Evolutionary conservation across 345 rosid species (phyloP), one percentile per base, ranked within the genome.

Genomic region (Lepidium africanum): DNA sequence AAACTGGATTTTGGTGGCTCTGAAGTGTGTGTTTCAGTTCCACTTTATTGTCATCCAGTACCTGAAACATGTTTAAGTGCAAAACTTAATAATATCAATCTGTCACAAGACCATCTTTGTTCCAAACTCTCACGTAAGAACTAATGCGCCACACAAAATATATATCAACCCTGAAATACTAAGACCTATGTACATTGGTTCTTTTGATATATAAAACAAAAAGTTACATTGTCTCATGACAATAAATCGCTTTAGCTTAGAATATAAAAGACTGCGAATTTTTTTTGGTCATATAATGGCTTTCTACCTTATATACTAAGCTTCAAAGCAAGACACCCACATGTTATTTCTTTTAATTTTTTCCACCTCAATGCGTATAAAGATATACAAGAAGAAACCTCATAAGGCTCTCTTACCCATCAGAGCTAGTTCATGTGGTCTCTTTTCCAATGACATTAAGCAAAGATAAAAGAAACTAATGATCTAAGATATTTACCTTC

Each of bases 1-100:
- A 90, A 46, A 93, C 96, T 25, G 96, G 86, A 0, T 83, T 85
- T 67, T 82, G 79, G 79, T 93, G 97, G 71, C 94, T 83, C 77
- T 62, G 73, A 21, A 90, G 81, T 0, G 80, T 71, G 77, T 87
- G 85, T 77, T 80, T 84, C 80, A 77, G 71, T 40, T 74, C 76
- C 47, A 93, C 59, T 69, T 65, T 80, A 71, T 73, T 80, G 57
- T 84, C 83, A 75, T 84, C 93, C 75, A 79, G 68, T 74, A 93
- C 86, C 98, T 90, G 77, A 70, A 25, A 72, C 49, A 67, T 53
- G 61, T 59, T 47, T 50, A 53, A 46, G 52, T 64, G 30, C 35
- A 43, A 19, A 9, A 48, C n/a, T 53, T 42, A 10, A 23, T 19
- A 23, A 25, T 45, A 65, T 17, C 10, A 30, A 55, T 63, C 23